Evolutionary conservation across 805 yeast genomes (phyloP), one percentile per base, ranked within the genome.

Genomic region (Yueomyces sinensis): DNA sequence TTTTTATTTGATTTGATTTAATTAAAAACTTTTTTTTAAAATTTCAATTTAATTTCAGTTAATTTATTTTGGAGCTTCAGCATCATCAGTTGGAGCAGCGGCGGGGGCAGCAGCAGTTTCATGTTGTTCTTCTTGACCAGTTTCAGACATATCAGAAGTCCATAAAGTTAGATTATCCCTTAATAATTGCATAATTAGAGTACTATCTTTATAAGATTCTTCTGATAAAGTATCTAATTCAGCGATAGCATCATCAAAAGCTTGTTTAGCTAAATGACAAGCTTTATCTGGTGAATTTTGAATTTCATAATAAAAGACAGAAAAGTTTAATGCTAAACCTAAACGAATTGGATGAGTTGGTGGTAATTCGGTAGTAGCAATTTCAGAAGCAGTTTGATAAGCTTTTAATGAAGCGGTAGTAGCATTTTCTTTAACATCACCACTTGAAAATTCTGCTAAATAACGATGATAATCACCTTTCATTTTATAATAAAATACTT

Each of bases 401-500:
- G 95, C 89, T 63, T 84, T 94, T 58, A 86, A 74, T 28, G 97
- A 89, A 46, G 79, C 72, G 53, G 82, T 86, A 34, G 97, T 91
- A 44, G 95, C 93, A 46, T 72, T 84, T 61, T 86, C 83, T 61
- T 95, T 82, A 65, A 79, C 81, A 49, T 86, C 96, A 45, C 82
- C 76, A 52, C 76, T 72, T 43, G 96, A 89, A 58, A 89, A 91
- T 70, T 89, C 98, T 43, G 96, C 96, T 66, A 89, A 74, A 66
- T 89, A 89, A 72, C 98, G 94, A 72, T 87, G 94, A 72, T 89
- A 89, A 65, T 89, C 98, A 72, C 97, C 98, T 71, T 89, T 89
- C 97, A 89, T 89, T 75, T 89, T 89, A 70, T 83, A 86, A 74
- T 89, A 89, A 66, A 89, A 89, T 37, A 89, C 97, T 72, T 89